A percentile compares a stretch with the other conserved stretches of the same genome.
Conservation (phyloP, 306 rosid species). For the Glycine soja region DNA sequence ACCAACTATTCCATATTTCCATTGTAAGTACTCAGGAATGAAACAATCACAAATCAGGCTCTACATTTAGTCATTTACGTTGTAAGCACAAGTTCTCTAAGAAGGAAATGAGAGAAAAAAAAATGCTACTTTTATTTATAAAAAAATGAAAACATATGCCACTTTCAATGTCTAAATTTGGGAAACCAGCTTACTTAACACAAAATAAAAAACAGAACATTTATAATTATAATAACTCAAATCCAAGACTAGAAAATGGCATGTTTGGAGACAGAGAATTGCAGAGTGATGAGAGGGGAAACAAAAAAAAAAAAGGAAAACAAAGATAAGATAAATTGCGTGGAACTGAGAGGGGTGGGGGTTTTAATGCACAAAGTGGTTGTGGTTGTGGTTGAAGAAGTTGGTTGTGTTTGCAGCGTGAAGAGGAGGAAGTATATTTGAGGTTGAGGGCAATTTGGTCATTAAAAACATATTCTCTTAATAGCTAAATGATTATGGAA, state of each 20-base stretch:
- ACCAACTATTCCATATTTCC: constrained; percentile 52
- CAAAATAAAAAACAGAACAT: constrained; percentile 30
- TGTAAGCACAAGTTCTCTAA: background rate
- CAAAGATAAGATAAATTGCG: constrained; percentile 3
- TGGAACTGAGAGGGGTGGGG: background rate
- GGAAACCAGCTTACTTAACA: constrained; percentile 17
- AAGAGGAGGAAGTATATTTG: constrained; percentile 13
- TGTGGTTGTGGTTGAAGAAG: constrained; percentile 19
- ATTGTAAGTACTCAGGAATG: constrained; percentile 15
- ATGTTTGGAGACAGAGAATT: constrained; percentile 28
- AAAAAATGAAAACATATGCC: background rate
- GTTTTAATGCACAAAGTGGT: constrained; percentile 41
- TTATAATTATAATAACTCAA: constrained; percentile 33
- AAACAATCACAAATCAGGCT: constrained; percentile 1
- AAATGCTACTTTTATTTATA: background rate
- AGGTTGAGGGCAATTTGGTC: constrained; percentile 44
- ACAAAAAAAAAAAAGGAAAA: background rate
- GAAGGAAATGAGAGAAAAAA: constrained; percentile 15
- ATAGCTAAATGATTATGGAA: no score
- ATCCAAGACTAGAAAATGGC: constrained; percentile 28
- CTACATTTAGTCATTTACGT: background rate
- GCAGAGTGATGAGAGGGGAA: background rate
- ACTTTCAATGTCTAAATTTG: constrained; percentile 12
- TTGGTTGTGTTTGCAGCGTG: background rate
- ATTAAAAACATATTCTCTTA: background rate